Conservation (phyloP, 1,139 yeast genomes). For the Nakaseomyces kungkrabaensis region DNA sequence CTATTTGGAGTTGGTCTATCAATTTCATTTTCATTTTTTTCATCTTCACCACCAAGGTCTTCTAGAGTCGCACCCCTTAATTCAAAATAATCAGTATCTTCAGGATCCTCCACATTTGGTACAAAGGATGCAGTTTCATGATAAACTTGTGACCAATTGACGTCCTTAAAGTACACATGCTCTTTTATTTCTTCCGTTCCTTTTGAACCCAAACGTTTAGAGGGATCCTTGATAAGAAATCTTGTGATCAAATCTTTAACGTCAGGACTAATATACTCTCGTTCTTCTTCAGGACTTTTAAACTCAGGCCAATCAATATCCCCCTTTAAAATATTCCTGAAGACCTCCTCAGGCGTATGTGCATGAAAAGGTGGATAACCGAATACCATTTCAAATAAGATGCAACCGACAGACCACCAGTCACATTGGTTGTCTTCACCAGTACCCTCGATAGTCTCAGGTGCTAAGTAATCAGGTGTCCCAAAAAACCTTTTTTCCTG, state of each 20-base stretch:
- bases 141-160: slow-evolving; percentile 70
- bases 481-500: slow-evolving; percentile 62
- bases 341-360: slow-evolving; percentile 67
- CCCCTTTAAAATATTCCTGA: slow-evolving; percentile 65
- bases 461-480: slow-evolving; percentile 95
- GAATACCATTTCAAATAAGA: slow-evolving; percentile 79
- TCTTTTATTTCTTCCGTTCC: slow-evolving; percentile 71
- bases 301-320: slow-evolving; percentile 78
- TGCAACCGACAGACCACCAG: slow-evolving; percentile 99
- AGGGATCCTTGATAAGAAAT: slow-evolving; percentile 55
- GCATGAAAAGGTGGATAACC: slow-evolving; percentile 97
- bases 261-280: slow-evolving; percentile 45
- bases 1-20: slow-evolving; percentile 3
- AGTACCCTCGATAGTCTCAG: slow-evolving; percentile 82
- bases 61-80: slow-evolving; percentile 72
- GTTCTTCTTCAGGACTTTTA: slow-evolving; percentile 42
- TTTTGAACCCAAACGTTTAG: slow-evolving; percentile 56
- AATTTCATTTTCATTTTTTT: slow-evolving; percentile 27
- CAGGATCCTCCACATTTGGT: slow-evolving; percentile 73
- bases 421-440: slow-evolving; percentile 84
- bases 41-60: slow-evolving; percentile 49
- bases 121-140: slow-evolving; percentile 74
- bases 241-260: slow-evolving; percentile 66
- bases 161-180: slow-evolving; percentile 66
- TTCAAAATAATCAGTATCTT: slow-evolving; percentile 87